Base-by-base conservation (phyloP, 169 alveolate species). In the Plasmodium blacklocki region DNA sequence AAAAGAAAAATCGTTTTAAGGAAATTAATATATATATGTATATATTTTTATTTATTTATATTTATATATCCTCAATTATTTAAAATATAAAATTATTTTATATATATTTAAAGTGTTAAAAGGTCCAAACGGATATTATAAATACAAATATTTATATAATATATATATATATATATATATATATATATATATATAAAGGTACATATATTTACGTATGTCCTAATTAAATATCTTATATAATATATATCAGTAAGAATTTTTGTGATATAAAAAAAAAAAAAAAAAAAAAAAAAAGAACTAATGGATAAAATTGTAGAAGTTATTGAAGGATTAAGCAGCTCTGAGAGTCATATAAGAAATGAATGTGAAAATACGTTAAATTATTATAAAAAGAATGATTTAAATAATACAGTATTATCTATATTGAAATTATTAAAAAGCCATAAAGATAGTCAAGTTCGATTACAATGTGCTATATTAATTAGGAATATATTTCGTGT, bases 361-460 rank as follows among this genome's bases (percentile, higher is more conserved):
- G 95, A 94, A 56, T 94, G 95, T 21, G 96, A 94, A 62, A 94
- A 93, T 47, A 89, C 93, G 70, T 67, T 94, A 72, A 89, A 72
- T 19, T 56, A 78, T 52, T 91, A 90, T 74, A 92, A 94, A 83
- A 89, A 78, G 52, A 68, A 76, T 52, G 95, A 94, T 59, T 71
- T 94, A 60, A 92, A 94, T 64, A 74, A 80, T 54, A 89, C 94
- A 15, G 88, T 94, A 58, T 63, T 80, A 67, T 92, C 93, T 7
- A 94, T 93, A 15, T 86, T 94, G 54, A 88, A 92, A 50, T 88
- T 94, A 52, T 63, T 92, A 88, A 88, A 88, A 23, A 88, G 86
- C 21, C 95, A 94, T 50, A 87, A 92, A n/a, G 92, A 89, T 39
- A 93, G 92, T 29, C 95, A 94, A 49, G 88, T 88, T 21, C 74